Base-by-base conservation (phyloP, 1,284 basidiomycete species). In the Porphyrellus sp. region DNA sequence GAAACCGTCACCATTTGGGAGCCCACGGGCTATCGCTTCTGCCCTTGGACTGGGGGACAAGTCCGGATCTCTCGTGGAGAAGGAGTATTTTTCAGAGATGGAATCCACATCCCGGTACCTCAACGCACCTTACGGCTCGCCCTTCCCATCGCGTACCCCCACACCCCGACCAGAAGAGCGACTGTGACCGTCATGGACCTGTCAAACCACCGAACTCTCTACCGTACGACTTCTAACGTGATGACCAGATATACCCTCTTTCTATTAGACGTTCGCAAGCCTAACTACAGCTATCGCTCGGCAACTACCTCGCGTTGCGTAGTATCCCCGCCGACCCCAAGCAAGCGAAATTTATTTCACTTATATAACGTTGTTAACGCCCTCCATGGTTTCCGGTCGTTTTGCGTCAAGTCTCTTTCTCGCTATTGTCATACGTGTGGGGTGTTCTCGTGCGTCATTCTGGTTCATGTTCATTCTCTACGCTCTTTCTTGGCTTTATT, bases 101-200 rank as follows among this genome's bases (percentile, higher is more conserved):
- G 57, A 75, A 56, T 77, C 80, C 35, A 82, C 82, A 23, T 58
- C 70, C 53, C 74, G 81, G 58, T 85, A 85, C 62, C 76, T 82
- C 51, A 77, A 74, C 52, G 80, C 82, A 41, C 83, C 83, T 18
- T 86, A 85, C 60, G 84, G 83, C 9, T 83, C 82, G 8, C 85
- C 85, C 11, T 83, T 79, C 61, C 75, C 80, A 3, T 84, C 83
- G 35, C 75, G 79, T 42, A 73, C 81, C 24, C 79, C 82, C 8
- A 85, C 83, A 9, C 79, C 81, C 20, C 52, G 70, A 53, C 67
- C 59, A 34, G 68, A 70, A 51, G 66, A 68, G 57, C 61, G 61
- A 52, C 46, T 44, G 65, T 68, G 59, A 71, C 38, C 33, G n/a
- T n/a, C 46, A 52, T 46, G 57, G 49, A 59, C 49, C 48, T 33